These are phyloP conservation scores for Aspergillus japonicus DNA, from an alignment of 2,329 filamentous ascomycete species.

Conservation along the genomic window DNA sequence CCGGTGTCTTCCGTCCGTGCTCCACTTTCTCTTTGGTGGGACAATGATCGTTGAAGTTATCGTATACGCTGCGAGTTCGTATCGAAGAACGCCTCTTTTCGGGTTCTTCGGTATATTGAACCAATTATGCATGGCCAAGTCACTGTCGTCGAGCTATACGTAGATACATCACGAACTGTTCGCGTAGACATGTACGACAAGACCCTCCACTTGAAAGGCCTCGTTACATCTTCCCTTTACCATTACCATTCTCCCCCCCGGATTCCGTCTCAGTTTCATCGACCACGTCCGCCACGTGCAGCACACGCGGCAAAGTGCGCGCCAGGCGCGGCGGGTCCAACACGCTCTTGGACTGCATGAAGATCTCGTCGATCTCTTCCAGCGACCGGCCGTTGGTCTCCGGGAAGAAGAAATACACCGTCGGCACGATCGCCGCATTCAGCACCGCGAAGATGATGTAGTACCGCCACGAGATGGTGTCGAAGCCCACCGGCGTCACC, in stretches of 20 bases:
- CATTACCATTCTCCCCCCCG: not conserved
- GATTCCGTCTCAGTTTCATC: constrained; percentile 3
- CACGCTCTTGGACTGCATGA: constrained; percentile 31
- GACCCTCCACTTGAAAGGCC: not conserved
- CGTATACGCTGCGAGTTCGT: no score
- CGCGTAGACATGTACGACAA: no score
- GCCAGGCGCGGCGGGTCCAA: constrained; percentile 29
- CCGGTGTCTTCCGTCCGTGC: no score
- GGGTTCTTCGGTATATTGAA: no score
- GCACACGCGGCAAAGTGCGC: constrained; percentile 15
- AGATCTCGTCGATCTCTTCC: constrained; percentile 44
- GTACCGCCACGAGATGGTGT: constrained; percentile 48
- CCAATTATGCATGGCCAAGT: not conserved
- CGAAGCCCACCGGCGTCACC: constrained; percentile 39
- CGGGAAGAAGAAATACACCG: constrained; percentile 40
- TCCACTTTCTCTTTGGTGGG: no score
- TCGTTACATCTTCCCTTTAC: not conserved
- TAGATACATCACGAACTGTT: not conserved
- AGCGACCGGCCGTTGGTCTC: constrained; percentile 41
- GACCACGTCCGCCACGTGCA: constrained; percentile 17
- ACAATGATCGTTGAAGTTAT: no score
- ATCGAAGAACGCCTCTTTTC: no score
- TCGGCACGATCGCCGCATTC: constrained; percentile 34
- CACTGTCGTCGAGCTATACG: not conserved
- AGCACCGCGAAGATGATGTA: constrained; percentile 48